Evolutionary conservation across 2,329 filamentous ascomycete genomes (phyloP).

Genomic region (Aciculosporium take): DNA sequence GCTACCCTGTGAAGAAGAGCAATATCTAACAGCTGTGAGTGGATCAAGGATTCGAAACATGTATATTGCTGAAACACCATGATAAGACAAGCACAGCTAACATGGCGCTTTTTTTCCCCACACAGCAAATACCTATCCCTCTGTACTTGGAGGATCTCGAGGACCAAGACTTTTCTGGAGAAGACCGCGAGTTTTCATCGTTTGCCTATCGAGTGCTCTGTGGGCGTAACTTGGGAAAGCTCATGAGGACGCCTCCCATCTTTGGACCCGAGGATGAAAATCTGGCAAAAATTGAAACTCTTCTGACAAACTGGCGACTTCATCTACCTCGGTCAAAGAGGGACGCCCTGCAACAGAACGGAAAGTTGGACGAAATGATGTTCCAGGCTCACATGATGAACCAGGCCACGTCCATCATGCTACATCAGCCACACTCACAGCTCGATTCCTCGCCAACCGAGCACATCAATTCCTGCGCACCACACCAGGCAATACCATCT

Average conservation of each 20-base stretch:
- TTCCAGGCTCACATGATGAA: slow-evolving; percentile 81
- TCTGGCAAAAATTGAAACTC: slow-evolving; percentile 34
- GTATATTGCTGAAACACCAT: neutral
- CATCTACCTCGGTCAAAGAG: slow-evolving; percentile 62
- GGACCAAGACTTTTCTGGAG: slow-evolving; percentile 55
- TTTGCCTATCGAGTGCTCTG: slow-evolving; percentile 76
- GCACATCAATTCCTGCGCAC: slow-evolving; percentile 51
- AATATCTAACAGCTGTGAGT: slow-evolving; percentile 47
- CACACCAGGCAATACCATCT: slow-evolving; percentile 36
- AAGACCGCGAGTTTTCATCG: slow-evolving; percentile 62
- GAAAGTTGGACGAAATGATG: slow-evolving; percentile 73
- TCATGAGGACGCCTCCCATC: slow-evolving; percentile 45
- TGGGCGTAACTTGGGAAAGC: slow-evolving; percentile 60
- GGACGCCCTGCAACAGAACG: slow-evolving; percentile 53
- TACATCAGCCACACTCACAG: slow-evolving; percentile 68
- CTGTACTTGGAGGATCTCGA: slow-evolving; percentile 63
- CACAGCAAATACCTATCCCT: slow-evolving; percentile 43
- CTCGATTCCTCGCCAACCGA: slow-evolving; percentile 48
- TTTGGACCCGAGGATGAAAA: slow-evolving; percentile 39
- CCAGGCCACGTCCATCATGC: slow-evolving; percentile 51
- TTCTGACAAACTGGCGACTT: slow-evolving; percentile 60
- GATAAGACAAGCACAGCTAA: slow-evolving; percentile 2
- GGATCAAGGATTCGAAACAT: neutral
- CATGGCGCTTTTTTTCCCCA: neutral
- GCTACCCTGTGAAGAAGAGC: slow-evolving; percentile 71